A percentile compares a stretch with the other conserved stretches of the same genome.
phyloP scores from a whole-genome alignment of 805 yeast species.

The Saccharomycopsis olivae region DNA sequence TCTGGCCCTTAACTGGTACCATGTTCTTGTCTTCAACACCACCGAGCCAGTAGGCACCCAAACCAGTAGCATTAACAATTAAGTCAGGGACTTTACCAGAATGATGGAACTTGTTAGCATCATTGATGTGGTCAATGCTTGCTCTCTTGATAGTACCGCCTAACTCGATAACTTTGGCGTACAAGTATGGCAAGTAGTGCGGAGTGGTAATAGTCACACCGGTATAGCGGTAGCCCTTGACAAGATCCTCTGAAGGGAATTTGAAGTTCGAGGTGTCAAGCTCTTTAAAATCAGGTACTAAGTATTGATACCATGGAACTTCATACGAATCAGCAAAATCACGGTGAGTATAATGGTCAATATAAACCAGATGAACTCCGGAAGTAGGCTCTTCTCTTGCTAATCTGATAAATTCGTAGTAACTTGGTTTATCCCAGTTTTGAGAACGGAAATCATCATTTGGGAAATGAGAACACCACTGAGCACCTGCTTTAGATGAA shows the following conservation, averaged over 20 bases:
- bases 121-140: slow-evolving; percentile 31
- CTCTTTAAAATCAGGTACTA: slow-evolving; percentile 34
- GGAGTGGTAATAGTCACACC: slow-evolving; percentile 52
- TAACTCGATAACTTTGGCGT: slow-evolving; percentile 31
- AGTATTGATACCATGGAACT: slow-evolving; percentile 40
- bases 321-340: slow-evolving; percentile 19
- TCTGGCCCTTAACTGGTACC: slow-evolving; percentile 52
- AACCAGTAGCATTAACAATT: slow-evolving; percentile 51
- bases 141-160: slow-evolving; percentile 41
- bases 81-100: slow-evolving; percentile 33
- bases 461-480: slow-evolving; percentile 53
- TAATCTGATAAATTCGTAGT: slow-evolving; percentile 34
- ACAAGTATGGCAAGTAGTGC: slow-evolving; percentile 42
- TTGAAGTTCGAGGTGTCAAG: slow-evolving; percentile 18
- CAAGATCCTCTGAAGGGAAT: slow-evolving; percentile 20
- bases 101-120: slow-evolving; percentile 36
- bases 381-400: slow-evolving; percentile 37
- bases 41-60: slow-evolving; percentile 32
- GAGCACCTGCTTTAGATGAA: slow-evolving; percentile 63
- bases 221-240: slow-evolving; percentile 37
- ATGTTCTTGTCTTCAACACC: slow-evolving; percentile 37
- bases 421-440: slow-evolving; percentile 37
- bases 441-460: slow-evolving; percentile 24
- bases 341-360: slow-evolving; percentile 18
- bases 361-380: slow-evolving; percentile 31